Conservation (phyloP, 495 filamentous ascomycete genomes). For the Cudoniella acicularis region DNA sequence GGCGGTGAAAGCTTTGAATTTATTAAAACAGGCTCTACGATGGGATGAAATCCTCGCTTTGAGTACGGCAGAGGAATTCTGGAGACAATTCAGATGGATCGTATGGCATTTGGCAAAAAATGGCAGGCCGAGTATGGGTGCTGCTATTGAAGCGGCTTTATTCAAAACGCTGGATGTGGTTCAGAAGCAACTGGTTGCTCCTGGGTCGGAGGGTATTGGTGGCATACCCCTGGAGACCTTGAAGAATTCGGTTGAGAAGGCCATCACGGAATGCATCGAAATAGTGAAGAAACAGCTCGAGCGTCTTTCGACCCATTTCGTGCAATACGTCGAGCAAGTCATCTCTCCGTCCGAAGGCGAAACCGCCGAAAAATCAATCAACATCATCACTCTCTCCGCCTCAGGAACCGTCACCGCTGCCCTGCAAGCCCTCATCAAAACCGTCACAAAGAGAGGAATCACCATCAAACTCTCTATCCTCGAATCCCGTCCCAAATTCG, state of each 20-base stretch:
- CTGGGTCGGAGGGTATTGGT: constrained; percentile 11
- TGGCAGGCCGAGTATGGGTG: constrained; percentile 60
- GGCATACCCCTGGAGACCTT: neutral
- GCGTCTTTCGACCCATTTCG: constrained; percentile 34
- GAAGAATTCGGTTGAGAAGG: neutral
- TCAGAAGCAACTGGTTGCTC: constrained; percentile 25
- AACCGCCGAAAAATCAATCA: constrained; percentile 21
- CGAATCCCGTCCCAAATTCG: constrained; percentile 63
- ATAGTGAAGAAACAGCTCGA: constrained; percentile 14
- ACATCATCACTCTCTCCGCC: constrained; percentile 54
- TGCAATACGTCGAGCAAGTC: constrained; percentile 27
- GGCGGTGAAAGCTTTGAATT: constrained; percentile 43
- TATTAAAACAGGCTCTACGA: constrained; percentile 40
- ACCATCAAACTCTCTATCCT: constrained; percentile 54
- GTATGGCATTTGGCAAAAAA: constrained; percentile 65
- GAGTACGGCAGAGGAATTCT: constrained; percentile 41
- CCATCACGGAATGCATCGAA: constrained; percentile 2
- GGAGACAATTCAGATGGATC: constrained; percentile 49
- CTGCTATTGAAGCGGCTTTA: constrained; percentile 51
- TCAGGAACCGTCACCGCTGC: constrained; percentile 53
- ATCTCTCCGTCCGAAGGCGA: constrained; percentile 14
- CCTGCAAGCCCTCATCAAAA: constrained; percentile 23
- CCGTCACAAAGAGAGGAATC: constrained; percentile 6
- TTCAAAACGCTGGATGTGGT: constrained; percentile 38
- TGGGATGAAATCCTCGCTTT: constrained; percentile 18